Conservation (phyloP, 2,329 filamentous ascomycete genomes). For the Talaromyces sp. region DNA sequence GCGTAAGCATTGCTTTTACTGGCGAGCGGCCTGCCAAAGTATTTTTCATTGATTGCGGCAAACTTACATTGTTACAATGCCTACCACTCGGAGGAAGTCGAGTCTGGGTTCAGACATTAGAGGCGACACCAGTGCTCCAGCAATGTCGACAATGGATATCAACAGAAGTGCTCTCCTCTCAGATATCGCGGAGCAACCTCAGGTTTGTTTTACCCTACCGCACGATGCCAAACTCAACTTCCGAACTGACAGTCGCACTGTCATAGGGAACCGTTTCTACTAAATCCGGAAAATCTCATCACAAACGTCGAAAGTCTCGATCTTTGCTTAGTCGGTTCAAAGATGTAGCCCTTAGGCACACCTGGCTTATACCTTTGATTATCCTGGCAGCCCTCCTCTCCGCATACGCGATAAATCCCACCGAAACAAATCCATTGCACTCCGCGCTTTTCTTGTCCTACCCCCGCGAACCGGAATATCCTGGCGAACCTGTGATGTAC, state of each 20-base stretch:
- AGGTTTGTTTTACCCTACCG: slow-evolving; percentile 26
- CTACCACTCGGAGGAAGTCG: slow-evolving; percentile 41
- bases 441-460: slow-evolving; percentile 89
- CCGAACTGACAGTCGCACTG: neutral
- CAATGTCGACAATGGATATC: slow-evolving; percentile 45
- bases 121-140: slow-evolving; percentile 46
- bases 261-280: slow-evolving; percentile 6
- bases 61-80: slow-evolving; percentile 27
- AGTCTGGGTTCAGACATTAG: slow-evolving; percentile 47
- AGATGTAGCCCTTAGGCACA: slow-evolving; percentile 48
- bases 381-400: slow-evolving; percentile 61
- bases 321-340: slow-evolving; percentile 44
- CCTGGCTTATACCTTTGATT: slow-evolving; percentile 66
- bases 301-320: slow-evolving; percentile 45
- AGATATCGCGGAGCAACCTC: slow-evolving; percentile 28
- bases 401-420: slow-evolving; percentile 72
- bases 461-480: slow-evolving; percentile 57
- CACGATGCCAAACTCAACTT: neutral
- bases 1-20: neutral
- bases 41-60: neutral
- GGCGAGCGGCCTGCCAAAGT: neutral
- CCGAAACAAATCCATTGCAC: slow-evolving; percentile 72
- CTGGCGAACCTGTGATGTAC: slow-evolving; percentile 62
- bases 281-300: slow-evolving; percentile 34
- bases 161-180: slow-evolving; percentile 30